Evolutionary conservation across 345 rosid genomes (phyloP).

Genomic region (Aquilaria malaccensis): DNA sequence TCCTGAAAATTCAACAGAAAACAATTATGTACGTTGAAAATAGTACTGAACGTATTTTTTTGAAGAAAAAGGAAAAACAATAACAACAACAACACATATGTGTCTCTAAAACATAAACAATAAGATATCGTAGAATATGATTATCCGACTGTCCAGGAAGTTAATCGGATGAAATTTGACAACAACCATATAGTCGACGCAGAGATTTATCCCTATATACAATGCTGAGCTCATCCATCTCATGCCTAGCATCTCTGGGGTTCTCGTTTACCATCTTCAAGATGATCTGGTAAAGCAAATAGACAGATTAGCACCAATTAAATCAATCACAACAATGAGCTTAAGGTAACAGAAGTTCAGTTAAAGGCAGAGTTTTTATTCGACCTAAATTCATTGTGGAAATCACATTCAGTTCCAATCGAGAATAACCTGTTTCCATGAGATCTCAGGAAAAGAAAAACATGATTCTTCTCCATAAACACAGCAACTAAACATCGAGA

Average conservation of each 20-base stretch:
- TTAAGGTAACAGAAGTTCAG: too few species aligned
- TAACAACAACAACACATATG: neutral
- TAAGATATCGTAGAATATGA: neutral
- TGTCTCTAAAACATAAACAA: neutral
- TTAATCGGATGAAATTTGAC: slow-evolving; percentile 88
- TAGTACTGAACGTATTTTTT: neutral
- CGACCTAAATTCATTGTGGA: too few species aligned
- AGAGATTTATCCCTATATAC: slow-evolving; percentile 91
- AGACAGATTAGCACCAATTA: slow-evolving; percentile 10
- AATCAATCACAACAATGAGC: neutral
- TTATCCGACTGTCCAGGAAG: slow-evolving; percentile 73
- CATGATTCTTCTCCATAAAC: too few species aligned
- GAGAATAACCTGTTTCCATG: too few species aligned
- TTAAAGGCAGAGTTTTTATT: neutral
- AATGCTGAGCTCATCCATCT: slow-evolving; percentile 85
- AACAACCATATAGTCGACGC: slow-evolving; percentile 89
- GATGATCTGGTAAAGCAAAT: slow-evolving; percentile 54
- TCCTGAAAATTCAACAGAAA: slow-evolving; percentile 33
- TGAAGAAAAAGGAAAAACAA: neutral
- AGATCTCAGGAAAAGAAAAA: too few species aligned
- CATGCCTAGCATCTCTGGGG: slow-evolving; percentile 97
- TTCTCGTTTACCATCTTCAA: slow-evolving; percentile 97
- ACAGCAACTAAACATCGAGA: too few species aligned
- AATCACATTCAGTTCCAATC: too few species aligned
- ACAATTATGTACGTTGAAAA: neutral